A percentile compares a stretch with the other conserved stretches of the same genome.
Evolutionary conservation across 2,329 filamentous ascomycete species (phyloP).

Genomic region (Endoconidiophora laricicola): DNA sequence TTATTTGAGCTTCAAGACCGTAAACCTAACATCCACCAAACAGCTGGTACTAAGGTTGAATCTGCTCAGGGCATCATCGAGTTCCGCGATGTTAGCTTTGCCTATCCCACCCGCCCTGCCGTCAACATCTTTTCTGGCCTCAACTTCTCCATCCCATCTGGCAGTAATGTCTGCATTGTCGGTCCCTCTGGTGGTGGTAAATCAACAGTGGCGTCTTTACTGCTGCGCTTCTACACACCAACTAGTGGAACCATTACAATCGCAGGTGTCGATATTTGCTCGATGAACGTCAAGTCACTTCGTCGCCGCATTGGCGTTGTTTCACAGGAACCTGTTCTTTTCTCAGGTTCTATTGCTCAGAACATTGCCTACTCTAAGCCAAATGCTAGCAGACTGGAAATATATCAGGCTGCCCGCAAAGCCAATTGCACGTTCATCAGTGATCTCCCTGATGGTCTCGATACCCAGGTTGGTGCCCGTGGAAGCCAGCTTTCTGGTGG

Average conservation of each 20-base stretch:
- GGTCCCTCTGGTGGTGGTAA: conserved; percentile 93
- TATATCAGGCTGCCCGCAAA: conserved; percentile 70
- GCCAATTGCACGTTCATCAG: conserved; percentile 95
- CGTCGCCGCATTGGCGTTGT: conserved; percentile 88
- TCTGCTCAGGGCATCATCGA: conserved; percentile 80
- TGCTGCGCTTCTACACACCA: conserved; percentile 82
- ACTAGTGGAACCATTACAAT: conserved; percentile 64
- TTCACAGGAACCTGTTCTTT: conserved; percentile 85
- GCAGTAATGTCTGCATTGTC: conserved; percentile 90
- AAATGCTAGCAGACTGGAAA: conserved; percentile 58
- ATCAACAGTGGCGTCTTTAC: conserved; percentile 80
- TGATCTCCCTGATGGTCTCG: conserved; percentile 88
- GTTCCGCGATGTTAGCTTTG: conserved; percentile 73
- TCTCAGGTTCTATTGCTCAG: conserved; percentile 69
- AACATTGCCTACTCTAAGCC: conserved; percentile 88
- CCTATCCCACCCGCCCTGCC: conserved; percentile 84
- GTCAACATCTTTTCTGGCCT: conserved; percentile 82
- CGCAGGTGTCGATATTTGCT: conserved; percentile 64
- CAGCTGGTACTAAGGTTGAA: conserved; percentile 58
- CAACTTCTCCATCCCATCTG: conserved; percentile 79
- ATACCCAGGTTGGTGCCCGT: conserved; percentile 81
- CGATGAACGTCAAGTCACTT: conserved; percentile 85
- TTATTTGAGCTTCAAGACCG: conserved; percentile 93
- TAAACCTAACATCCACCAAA: conserved; percentile 70
- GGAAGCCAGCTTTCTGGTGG: conserved; percentile 90